Conservation (phyloP, 2,329 filamentous ascomycete genomes). For the Colletotrichum siamense region DNA sequence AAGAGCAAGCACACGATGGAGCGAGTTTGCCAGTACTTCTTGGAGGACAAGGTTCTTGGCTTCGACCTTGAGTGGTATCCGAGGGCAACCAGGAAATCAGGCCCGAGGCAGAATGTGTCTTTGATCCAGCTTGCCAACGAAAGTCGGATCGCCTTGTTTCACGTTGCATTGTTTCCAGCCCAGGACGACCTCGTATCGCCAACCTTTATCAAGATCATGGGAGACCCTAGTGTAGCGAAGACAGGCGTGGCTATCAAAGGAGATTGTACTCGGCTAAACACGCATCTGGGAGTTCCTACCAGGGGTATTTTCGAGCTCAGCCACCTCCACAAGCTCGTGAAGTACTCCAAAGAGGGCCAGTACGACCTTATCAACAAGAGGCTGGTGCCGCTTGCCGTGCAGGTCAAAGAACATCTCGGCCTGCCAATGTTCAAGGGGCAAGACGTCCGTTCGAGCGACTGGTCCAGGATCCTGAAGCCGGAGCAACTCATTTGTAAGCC, state of each 20-base stretch:
- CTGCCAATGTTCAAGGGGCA: slow-evolving; percentile 78
- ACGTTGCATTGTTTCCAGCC: slow-evolving; percentile 69
- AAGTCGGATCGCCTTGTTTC: slow-evolving; percentile 80
- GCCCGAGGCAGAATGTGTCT: slow-evolving; percentile 73
- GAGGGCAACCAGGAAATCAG: slow-evolving; percentile 48
- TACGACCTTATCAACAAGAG: slow-evolving; percentile 67
- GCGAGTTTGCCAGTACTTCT: slow-evolving; percentile 68
- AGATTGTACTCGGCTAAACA: slow-evolving; percentile 72
- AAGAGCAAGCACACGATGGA: slow-evolving; percentile 71
- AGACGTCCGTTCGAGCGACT: slow-evolving; percentile 75
- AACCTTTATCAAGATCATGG: slow-evolving; percentile 73
- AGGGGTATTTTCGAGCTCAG: slow-evolving; percentile 80
- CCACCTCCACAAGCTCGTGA: slow-evolving; percentile 81
- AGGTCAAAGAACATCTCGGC: slow-evolving; percentile 73
- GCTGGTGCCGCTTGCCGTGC: slow-evolving; percentile 69
- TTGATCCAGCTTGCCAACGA: slow-evolving; percentile 84
- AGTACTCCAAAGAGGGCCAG: slow-evolving; percentile 59
- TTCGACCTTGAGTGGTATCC: slow-evolving; percentile 89
- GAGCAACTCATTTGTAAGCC: slow-evolving; percentile 73
- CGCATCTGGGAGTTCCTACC: slow-evolving; percentile 68
- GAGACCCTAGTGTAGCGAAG: slow-evolving; percentile 73
- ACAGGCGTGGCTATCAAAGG: slow-evolving; percentile 77
- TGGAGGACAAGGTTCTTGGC: slow-evolving; percentile 74
- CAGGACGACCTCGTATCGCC: slow-evolving; percentile 69
- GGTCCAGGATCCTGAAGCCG: slow-evolving; percentile 67